Percentiles rank a stretch among this genome's conserved stretches.
Evolutionary conservation across 2,329 filamentous ascomycete species (phyloP).

Genomic region (Chaetomium olivaceum): DNA sequence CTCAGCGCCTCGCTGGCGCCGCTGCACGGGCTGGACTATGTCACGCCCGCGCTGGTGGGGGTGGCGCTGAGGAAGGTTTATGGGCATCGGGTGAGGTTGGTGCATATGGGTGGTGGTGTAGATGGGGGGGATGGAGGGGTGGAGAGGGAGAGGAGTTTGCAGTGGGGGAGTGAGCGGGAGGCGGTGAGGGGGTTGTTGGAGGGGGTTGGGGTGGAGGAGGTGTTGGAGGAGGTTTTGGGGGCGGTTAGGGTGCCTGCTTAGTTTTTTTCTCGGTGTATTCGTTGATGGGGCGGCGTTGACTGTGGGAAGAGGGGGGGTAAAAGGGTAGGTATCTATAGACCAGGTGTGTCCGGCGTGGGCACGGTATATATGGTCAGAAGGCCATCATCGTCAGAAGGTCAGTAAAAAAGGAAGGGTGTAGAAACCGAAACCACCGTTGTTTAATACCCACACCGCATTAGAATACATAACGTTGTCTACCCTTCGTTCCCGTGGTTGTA

Average conservation of each 20-base stretch:
- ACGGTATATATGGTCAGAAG: neutral
- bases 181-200: conserved; percentile 69
- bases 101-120: conserved; percentile 40
- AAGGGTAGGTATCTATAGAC: neutral
- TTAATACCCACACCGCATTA: neutral
- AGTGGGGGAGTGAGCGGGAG: conserved; percentile 81
- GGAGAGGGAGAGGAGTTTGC: conserved; percentile 79
- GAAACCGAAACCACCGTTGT: neutral
- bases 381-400: neutral
- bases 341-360: neutral
- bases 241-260: conserved; percentile 57
- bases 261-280: neutral
- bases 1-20: conserved; percentile 74
- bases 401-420: neutral
- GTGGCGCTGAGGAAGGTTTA: conserved; percentile 87
- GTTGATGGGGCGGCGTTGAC: neutral
- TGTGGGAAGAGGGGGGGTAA: too few species aligned
- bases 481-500: neutral
- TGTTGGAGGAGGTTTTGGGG: conserved; percentile 64
- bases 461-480: neutral
- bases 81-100: conserved; percentile 73
- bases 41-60: conserved; percentile 79
- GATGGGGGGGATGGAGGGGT: too few species aligned
- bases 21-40: conserved; percentile 76
- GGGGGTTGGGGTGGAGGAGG: conserved; percentile 59